Base-by-base conservation (phyloP, 2,329 filamentous ascomycete genomes). In the Ophiocordyceps camponoti-leonardi region DNA sequence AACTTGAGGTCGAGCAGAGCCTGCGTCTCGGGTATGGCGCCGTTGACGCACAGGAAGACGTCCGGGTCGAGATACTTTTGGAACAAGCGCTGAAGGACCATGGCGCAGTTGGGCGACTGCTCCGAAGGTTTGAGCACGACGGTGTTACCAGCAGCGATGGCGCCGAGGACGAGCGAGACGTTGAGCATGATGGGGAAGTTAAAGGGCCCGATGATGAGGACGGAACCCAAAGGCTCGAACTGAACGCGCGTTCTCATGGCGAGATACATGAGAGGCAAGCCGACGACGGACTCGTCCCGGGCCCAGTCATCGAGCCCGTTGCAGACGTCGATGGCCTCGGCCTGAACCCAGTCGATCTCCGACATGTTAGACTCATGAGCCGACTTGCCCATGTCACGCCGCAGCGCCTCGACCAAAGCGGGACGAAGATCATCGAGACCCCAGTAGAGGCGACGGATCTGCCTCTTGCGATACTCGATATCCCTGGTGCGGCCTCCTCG, bases 401-500 rank as follows among this genome's bases (percentile, higher is more conserved):
- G 72, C 58, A 86, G 75, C 20, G 90, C 86, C 60, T 86, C 83
- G 52, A 77, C 59, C 49, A 96, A 72, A 53, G 81, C 74, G 42
- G 77, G 68, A 47, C 79, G 73, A 60, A 85, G 81, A 68, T 96
- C 90, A 52, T 79, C 79, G 53, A 95, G 62, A 8, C 76, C 87
- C 92, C 92, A 96, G 70, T 94, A 96, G 47, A 96, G 79, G 72
- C 87, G 90, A 54, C 88, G 83, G 49, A 98, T 77, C 71, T 96
- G 92, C 46, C 77, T 72, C 50, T 88, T 70, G 51, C 92, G 80
- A 67, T 83, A 96, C 56, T 85, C 75, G 49, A 95, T 60, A 46
- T 85, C 74, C 59, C 86, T 86, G 41, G 88, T 95, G 66, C 81
- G 83, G 61, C 87, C 80, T 18, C 83, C 74, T 54, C 73, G 72